These are phyloP conservation scores for Agapanthus africanus DNA, from an alignment of 106 monocot species.

Conservation along the genomic window DNA sequence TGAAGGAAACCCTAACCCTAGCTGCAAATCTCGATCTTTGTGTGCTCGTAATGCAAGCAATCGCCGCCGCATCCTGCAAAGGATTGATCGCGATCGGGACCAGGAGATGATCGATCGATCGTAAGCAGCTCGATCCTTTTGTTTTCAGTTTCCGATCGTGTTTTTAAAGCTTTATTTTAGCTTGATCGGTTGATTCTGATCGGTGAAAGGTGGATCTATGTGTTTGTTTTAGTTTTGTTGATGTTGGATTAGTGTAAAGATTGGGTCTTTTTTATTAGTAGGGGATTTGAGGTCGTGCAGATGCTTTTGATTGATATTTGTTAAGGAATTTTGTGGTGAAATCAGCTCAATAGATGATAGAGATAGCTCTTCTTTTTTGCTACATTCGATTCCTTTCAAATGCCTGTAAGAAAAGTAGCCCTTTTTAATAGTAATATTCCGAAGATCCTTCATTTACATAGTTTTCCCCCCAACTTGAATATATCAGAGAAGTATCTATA, in stretches of 20 bases:
- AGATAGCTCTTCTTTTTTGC: conserved; percentile 9
- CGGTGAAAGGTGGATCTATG: conserved; percentile 3
- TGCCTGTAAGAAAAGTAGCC: neutral
- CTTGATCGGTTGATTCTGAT: neutral
- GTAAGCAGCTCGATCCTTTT: conserved; percentile 20
- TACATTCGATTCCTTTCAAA: conserved; percentile 13
- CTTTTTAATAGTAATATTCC: conserved; percentile 1
- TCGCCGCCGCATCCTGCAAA: neutral
- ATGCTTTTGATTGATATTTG: neutral
- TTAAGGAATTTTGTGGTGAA: neutral
- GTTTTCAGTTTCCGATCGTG: conserved; percentile 11
- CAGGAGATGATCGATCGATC: conserved; percentile 12
- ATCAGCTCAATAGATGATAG: conserved; percentile 1
- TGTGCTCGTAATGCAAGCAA: conserved; percentile 5
- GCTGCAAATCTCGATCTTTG: neutral
- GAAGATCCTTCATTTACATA: neutral
- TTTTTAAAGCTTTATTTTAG: neutral
- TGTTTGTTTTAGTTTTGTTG: neutral
- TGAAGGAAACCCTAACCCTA: conserved; percentile 1
- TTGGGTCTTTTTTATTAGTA: neutral
- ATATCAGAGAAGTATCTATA: neutral
- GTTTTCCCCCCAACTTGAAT: neutral
- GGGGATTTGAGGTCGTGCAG: neutral
- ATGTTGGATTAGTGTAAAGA: conserved; percentile 10
- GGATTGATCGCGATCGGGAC: conserved; percentile 4